phyloP scores from a whole-genome alignment of 2,329 filamentous ascomycete species.

The Cytospora schulzeri region DNA sequence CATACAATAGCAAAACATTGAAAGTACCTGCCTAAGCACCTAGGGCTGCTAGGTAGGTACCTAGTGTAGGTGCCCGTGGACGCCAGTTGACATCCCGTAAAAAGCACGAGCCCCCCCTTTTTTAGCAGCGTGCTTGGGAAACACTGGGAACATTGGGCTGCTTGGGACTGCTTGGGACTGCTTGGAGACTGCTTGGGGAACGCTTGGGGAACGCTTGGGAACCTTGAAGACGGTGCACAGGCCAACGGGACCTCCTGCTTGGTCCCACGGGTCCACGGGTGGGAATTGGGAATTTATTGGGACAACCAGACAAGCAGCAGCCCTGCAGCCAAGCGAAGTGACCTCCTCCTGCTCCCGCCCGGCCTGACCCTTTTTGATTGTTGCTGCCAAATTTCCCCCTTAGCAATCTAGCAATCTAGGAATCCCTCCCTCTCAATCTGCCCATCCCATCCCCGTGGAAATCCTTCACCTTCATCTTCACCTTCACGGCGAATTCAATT shows the following conservation, averaged over 20 bases:
- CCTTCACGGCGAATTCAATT: conserved; percentile 20
- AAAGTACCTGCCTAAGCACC: not conserved
- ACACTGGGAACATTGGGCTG: too few species aligned
- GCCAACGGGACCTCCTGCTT: not conserved
- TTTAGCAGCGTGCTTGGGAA: conserved; percentile 1
- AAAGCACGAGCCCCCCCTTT: conserved; percentile 23
- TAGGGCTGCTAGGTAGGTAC: too few species aligned
- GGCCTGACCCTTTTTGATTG: conserved; percentile 2
- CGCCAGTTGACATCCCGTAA: not conserved
- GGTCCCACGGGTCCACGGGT: conserved; percentile 6
- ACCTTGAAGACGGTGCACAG: not conserved
- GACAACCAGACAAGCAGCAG: conserved; percentile 13
- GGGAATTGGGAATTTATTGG: conserved; percentile 19
- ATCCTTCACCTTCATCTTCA: conserved; percentile 20
- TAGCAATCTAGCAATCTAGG: conserved; percentile 1
- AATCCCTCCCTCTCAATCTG: conserved; percentile 1
- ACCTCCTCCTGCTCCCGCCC: conserved; percentile 19
- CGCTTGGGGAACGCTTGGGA: not conserved
- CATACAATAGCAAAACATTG: not conserved
- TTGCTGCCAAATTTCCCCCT: conserved; percentile 24
- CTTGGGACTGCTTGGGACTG: too few species aligned
- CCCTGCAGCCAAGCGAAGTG: conserved; percentile 22
- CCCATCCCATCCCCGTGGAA: not conserved
- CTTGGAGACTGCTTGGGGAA: too few species aligned
- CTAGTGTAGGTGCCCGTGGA: too few species aligned